Evolutionary conservation across 495 filamentous ascomycete genomes (phyloP), one percentile per base, ranked within the genome.

Genomic region (Lichina pygmaea): DNA sequence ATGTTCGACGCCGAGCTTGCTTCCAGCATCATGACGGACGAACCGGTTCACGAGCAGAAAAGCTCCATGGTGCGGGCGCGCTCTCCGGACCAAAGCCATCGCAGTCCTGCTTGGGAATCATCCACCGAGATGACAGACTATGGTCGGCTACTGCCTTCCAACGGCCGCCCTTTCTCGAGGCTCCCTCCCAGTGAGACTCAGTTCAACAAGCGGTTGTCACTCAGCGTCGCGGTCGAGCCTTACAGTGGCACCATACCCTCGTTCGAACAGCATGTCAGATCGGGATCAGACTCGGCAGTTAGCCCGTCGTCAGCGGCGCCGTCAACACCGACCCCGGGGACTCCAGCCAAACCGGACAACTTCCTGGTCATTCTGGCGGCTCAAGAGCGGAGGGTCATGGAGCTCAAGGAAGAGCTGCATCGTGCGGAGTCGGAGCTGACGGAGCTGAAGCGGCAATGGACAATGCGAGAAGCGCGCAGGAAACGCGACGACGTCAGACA

Each of bases 321-420:
- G 45, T 33, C 44, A 46, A 31, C 49, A 47, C n/a, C 48, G 10
- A 47, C 41, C 7, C 48, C 49, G 13, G 47, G 48, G 8, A 24
- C 38, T 10, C 44, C 45, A 8, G 24, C 24, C 24, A 24, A 24
- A 4, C 24, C 78, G 24, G 76, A 66, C 52, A 68, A 73, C n/a
- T 78, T 93, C 49, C 72, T 97, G 38, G 81, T 81, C 34, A 79
- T 82, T 33, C 75, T 95, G 46, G 89, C 89, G 11, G 77, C 82
- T 6, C 85, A 94, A 58, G 89, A 97, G 56, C 73, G 89, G n/a
- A 73, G 72, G 44, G 86, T 97, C 6, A 62, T 97, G 39, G 89
- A 95, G 62, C 65, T 95, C 33, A 77, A 75, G 43, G 89, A 95
- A 57, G 89, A 94, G 57, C 66, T 97, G 10, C 57, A 62, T 7